Percentiles rank a stretch among this genome's conserved stretches.
Evolutionary conservation across 2,329 filamentous ascomycete species (phyloP).

Genomic region (Cephalotrichum gorgonifer): DNA sequence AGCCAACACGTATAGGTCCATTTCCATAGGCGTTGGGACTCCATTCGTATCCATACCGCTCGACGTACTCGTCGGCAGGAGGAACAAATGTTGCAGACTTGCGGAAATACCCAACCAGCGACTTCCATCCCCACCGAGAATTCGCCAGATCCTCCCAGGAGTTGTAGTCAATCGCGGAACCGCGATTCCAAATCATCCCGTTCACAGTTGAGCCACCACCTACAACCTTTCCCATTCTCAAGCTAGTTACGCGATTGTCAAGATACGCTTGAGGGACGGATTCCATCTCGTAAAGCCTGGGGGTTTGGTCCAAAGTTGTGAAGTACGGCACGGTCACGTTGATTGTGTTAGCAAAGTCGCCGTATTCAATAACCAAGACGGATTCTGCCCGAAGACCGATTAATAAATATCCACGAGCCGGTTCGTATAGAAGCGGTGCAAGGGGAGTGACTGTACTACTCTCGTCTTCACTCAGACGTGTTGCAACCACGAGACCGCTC

Average conservation of each 20-base stretch:
- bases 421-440: not conserved
- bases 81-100: constrained; percentile 11
- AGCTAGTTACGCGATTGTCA: constrained; percentile 10
- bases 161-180: constrained; percentile 17
- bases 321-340: constrained; percentile 14
- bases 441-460: constrained; percentile 7
- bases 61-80: not conserved
- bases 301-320: constrained; percentile 9
- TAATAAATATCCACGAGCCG: not conserved
- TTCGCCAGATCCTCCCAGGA: constrained; percentile 26
- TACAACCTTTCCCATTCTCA: constrained; percentile 15
- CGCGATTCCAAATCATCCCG: constrained; percentile 18
- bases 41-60: not conserved
- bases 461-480: constrained; percentile 21
- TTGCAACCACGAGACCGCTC: constrained; percentile 21
- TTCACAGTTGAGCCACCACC: constrained; percentile 20
- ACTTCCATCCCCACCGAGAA: constrained; percentile 24
- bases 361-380: constrained; percentile 17
- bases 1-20: not conserved
- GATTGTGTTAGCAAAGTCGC: constrained; percentile 15
- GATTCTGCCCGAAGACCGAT: constrained; percentile 7
- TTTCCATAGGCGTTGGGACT: not conserved
- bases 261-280: constrained; percentile 16
- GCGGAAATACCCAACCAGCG: constrained; percentile 14
- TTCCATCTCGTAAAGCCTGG: constrained; percentile 10